Evolutionary conservation across 2,329 filamentous ascomycete species (phyloP), one percentile per base, ranked within the genome.

Genomic region (Fonsecaea nubica): DNA sequence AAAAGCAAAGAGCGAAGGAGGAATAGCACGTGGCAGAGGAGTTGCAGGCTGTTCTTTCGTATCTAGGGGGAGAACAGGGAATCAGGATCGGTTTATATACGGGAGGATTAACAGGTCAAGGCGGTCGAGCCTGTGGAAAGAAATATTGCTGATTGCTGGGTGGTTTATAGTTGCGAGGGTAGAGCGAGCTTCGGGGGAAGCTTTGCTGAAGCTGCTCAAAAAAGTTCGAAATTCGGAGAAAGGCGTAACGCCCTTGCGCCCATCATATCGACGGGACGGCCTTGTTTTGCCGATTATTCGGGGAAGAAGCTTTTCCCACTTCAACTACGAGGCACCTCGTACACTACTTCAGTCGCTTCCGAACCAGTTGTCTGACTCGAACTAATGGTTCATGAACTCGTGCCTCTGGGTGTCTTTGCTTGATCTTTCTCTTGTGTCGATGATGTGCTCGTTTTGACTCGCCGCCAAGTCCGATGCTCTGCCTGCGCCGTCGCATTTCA

Each of bases 231-330:
- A 13, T 8, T 33, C 53, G 30, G 30, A 42, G 18, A 48, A 42
- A 55, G 30, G 30, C 52, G 33, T 36, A 30, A n/a, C 8, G 30
- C 6, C 6, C 12, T 15, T 9, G 10, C 50, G 4, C 3, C 50
- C 30, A 18, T 32, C 30, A 32, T 4, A 32, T 32, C 6, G 30
- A 33, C 15, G 25, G 7, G 7, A 33, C 25, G 9, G 45, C 45
- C 42, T 61, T 48, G 54, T 54, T 61, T 53, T 61, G 30, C 58
- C 58, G 58, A 15, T 53, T 61, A 15, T 53, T 61, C 58, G 9
- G 58, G 32, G 32, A 36, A 53, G n/a, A 50, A 36, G 25, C 45
- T 50, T 50, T 25, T 50, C 25, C 45, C 42, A 48, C 42, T 8
- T 18, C 40, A 42, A 7, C 15, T 21, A 48, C 25, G 25, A 25